Base-by-base conservation (phyloP, 2,329 filamentous ascomycete genomes). In the Emmonsia crescens region DNA sequence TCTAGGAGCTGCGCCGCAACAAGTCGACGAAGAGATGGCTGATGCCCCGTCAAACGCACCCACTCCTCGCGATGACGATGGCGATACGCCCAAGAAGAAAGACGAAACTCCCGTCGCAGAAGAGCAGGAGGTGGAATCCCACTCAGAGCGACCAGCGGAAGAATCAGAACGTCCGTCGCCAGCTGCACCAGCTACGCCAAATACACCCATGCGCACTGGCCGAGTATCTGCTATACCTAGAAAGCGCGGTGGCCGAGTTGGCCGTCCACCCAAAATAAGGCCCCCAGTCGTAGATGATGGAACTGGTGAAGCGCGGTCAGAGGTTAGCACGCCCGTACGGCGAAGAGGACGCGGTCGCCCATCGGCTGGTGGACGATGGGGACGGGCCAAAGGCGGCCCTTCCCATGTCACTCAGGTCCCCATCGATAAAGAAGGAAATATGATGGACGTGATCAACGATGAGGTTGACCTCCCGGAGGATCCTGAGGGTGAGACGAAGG, bases 371-470 rank as follows among this genome's bases (percentile, higher is more conserved):
- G 85, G 85, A 24, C 77, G 89, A 64, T 91, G 91, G 85, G 84
- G 89, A 78, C 74, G 89, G 77, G 68, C 87, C 78, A 86, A 88
- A 61, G 87, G 86, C 46, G 84, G 86, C 4, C 84, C 86, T 16
- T 86, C 87, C 46, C 89, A 92, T 70, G 86, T 89, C 57, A 90
- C 87, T 1, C 85, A 91, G 70, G 89, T 96, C 64, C 86, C 91
- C 5, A 88, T 96, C 63, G 94, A 97, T 75, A 95, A 95, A 71
- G 91, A 96, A 69, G 94, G 94, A 59, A 96, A 91, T 62, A 86
- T 91, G 76, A 87, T 93, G 77, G 89, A 94, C 70, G 93, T 99
- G 62, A 82, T 91, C 63, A 84, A 96, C 71, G 94, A 99, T 70
- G 94, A 99, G 77, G 90, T 96, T 52, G 88, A 88, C 40, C 80